Percentiles rank a stretch among this genome's conserved stretches.
phyloP scores from a whole-genome alignment of 2,329 filamentous ascomycete species.

The Botrytis cinerea region DNA sequence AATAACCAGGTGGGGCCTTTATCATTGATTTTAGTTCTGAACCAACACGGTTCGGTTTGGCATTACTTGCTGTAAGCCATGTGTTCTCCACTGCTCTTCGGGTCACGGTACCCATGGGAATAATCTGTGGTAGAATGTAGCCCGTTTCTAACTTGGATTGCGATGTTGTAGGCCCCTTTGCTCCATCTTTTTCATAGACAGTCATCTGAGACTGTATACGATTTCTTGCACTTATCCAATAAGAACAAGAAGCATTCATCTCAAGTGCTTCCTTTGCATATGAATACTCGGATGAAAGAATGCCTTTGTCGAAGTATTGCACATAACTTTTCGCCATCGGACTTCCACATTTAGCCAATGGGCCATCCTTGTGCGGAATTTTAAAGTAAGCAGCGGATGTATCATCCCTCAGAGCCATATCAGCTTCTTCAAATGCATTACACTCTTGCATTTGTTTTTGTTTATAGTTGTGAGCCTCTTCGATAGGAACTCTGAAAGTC shows the following conservation, averaged over 20 bases:
- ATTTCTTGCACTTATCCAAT: constrained; percentile 96
- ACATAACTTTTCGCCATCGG: constrained; percentile 92
- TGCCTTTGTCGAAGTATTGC: constrained; percentile 86
- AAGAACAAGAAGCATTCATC: constrained; percentile 98
- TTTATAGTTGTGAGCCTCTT: constrained; percentile 64
- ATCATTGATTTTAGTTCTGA: constrained; percentile 98
- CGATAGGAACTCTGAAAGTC: constrained; percentile 77
- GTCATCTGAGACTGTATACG: constrained; percentile 95
- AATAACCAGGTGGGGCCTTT: constrained; percentile 84
- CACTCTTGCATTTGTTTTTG: constrained; percentile 73
- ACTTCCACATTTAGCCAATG: constrained; percentile 77
- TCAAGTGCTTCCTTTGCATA: constrained; percentile 94
- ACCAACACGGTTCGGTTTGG: constrained; percentile 92
- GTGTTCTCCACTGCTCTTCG: constrained; percentile 94
- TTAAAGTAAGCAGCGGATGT: constrained; percentile 75
- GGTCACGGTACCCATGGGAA: constrained; percentile 98
- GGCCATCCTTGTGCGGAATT: constrained; percentile 93
- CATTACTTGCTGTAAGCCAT: constrained; percentile 96
- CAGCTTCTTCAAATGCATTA: constrained; percentile 75
- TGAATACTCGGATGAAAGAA: constrained; percentile 79
- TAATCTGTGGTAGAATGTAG: constrained; percentile 91
- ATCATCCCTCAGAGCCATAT: constrained; percentile 66
- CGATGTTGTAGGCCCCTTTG: constrained; percentile 32
- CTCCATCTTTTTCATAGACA: constrained; percentile 72
- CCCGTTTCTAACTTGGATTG: constrained; percentile 50